These are phyloP conservation scores for Chrysosporium queenslandicum DNA, from an alignment of 2,329 filamentous ascomycete genomes.

Conservation along the genomic window DNA sequence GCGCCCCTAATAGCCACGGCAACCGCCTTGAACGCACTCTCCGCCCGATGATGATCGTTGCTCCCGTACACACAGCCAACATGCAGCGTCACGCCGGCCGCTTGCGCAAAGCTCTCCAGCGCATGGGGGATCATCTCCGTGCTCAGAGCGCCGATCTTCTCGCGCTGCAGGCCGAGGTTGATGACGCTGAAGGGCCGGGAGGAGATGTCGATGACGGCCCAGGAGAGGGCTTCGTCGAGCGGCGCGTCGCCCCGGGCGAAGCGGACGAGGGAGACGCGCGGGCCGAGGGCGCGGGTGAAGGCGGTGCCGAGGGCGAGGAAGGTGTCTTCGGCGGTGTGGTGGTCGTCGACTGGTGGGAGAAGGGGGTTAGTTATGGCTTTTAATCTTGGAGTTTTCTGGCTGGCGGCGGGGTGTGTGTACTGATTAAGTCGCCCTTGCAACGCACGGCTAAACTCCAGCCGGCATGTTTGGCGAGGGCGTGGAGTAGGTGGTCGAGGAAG, in stretches of 20 bases:
- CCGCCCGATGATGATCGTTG: conserved; percentile 93
- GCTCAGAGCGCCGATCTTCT: conserved; percentile 88
- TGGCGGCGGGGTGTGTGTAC: conserved; percentile 37
- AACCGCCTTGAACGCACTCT: conserved; percentile 94
- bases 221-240: conserved; percentile 87
- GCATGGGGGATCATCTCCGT: conserved; percentile 97
- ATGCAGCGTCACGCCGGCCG: conserved; percentile 82
- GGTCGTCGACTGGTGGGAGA: conserved; percentile 70
- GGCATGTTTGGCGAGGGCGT: conserved; percentile 89
- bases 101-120: conserved; percentile 85
- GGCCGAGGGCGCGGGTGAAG: conserved; percentile 70
- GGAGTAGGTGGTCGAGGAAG: conserved; percentile 97
- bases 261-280: conserved; percentile 69
- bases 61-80: conserved; percentile 82
- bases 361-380: not conserved
- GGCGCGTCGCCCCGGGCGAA: conserved; percentile 90
- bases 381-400: not conserved
- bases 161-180: conserved; percentile 72
- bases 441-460: conserved; percentile 81
- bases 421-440: conserved; percentile 84
- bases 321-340: conserved; percentile 94
- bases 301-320: conserved; percentile 82
- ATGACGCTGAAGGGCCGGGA: conserved; percentile 81
- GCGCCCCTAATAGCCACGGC: conserved; percentile 76
- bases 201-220: conserved; percentile 87